These are phyloP conservation scores for Paramecium pentaurelia DNA, from an alignment of 73 alveolate genomes.

Conservation along the genomic window DNA sequence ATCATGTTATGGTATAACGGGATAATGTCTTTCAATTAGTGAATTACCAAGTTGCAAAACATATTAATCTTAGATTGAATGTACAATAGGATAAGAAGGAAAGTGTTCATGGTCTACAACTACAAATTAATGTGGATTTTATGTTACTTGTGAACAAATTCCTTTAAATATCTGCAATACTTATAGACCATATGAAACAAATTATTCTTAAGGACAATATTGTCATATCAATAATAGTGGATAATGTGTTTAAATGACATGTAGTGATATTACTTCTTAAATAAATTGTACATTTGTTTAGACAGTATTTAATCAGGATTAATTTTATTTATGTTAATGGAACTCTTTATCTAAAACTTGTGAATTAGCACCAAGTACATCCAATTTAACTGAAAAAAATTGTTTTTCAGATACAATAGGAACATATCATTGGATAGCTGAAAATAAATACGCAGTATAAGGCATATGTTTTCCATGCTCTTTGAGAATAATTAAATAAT, in stretches of 20 bases:
- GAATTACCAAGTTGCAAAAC: neutral
- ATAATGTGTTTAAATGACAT: neutral
- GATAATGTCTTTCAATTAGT: neutral
- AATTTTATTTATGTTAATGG: neutral
- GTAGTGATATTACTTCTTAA: neutral
- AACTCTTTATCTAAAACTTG: neutral
- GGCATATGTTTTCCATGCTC: neutral
- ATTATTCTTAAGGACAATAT: neutral
- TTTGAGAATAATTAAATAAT: neutral
- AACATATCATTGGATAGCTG: neutral
- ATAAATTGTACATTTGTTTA: neutral
- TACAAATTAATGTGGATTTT: neutral
- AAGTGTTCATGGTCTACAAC: neutral
- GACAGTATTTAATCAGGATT: neutral
- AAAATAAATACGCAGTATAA: neutral
- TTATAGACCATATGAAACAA: neutral
- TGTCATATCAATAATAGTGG: neutral
- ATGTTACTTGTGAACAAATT: neutral
- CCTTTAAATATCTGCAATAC: neutral
- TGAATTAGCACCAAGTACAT: neutral
- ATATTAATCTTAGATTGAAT: neutral
- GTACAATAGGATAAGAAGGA: neutral
- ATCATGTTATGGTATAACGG: neutral
- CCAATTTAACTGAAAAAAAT: neutral
- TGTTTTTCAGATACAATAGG: neutral